Base-by-base conservation (phyloP, 352 stramenopile species). In the Blastocystis sp. region DNA sequence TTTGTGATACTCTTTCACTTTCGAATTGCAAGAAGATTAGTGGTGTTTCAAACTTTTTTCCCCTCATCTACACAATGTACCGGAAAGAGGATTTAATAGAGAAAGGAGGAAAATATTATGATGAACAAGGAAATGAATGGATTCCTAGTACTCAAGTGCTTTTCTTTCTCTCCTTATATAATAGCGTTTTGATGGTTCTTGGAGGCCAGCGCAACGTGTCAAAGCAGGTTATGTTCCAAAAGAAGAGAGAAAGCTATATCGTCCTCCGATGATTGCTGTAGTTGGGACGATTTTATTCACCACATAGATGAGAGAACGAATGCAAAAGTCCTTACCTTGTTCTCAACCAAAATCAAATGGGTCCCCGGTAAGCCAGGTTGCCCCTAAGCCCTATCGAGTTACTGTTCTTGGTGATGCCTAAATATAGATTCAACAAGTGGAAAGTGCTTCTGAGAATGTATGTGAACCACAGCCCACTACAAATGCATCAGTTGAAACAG, bases 201-300 rank as follows among this genome's bases (percentile, higher is more conserved):
- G 73, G 73, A 84, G 73, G 68, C 73, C 73, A 18, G 20, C 26
- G 5, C 59, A 53, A 29, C 73, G 73, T 64, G 73, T 84, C 29
- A 64, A 66, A 23, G 29, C 53, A 37, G 73, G 73, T n/a, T 84
- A 68, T 69, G 55, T 84, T 43, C 73, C 73, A 45, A 59, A 68
- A 7, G 73, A 84, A 53, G 73, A 84, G 73, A 63, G 41, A 41
- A 73, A 73, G 29, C n/a, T 73, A 9, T 73, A 66, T 68, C 73
- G 47, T 9, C 43, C 54, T 23, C 73, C 55, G 13, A 84, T 13
- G 11, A 66, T 64, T 13, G 53, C 39, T 84, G 73, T 66, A 45
- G 53, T 5, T 45, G 7, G 11, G 1, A 59, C 1, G 13, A 13
- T 59, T 59, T 1, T 59, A n/a, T 59, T 13, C 20, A 13, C 3